Percentiles rank a stretch among this genome's conserved stretches.
Evolutionary conservation across 805 yeast genomes (phyloP).

Genomic region (Lachancea sp.): DNA sequence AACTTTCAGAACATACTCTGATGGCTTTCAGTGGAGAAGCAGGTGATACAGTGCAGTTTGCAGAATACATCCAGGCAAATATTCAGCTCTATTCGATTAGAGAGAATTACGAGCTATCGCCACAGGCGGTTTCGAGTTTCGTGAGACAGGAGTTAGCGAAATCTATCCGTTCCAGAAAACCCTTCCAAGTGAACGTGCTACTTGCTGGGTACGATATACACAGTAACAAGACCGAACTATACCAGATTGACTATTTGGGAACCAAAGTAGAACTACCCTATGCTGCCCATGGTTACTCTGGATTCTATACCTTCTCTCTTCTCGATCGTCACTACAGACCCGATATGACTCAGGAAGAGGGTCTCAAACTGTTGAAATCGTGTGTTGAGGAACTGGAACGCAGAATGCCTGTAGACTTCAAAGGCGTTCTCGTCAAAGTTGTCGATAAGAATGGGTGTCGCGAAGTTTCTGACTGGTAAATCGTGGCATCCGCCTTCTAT

Average conservation of each 20-base stretch:
- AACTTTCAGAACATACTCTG: slow-evolving; percentile 65
- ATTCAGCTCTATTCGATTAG: slow-evolving; percentile 82
- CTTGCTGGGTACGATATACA: slow-evolving; percentile 74
- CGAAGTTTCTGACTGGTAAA: slow-evolving; percentile 32
- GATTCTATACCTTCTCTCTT: slow-evolving; percentile 83
- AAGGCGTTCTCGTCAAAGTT: slow-evolving; percentile 69
- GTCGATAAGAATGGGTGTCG: slow-evolving; percentile 59
- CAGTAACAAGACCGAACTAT: slow-evolving; percentile 55
- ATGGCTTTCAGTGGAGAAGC: slow-evolving; percentile 93
- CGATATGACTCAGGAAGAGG: slow-evolving; percentile 71
- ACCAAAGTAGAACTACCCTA: slow-evolving; percentile 87
- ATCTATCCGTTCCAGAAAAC: slow-evolving; percentile 86
- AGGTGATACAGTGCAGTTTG: slow-evolving; percentile 93
- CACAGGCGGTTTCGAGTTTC: slow-evolving; percentile 81
- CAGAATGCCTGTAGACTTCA: slow-evolving; percentile 77
- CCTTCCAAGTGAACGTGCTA: slow-evolving; percentile 89
- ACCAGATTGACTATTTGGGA: slow-evolving; percentile 92
- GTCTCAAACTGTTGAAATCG: slow-evolving; percentile 60
- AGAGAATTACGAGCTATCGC: slow-evolving; percentile 72
- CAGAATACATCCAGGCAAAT: slow-evolving; percentile 90
- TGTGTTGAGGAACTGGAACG: slow-evolving; percentile 74
- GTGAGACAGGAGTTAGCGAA: slow-evolving; percentile 84
- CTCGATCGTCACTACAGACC: slow-evolving; percentile 84
- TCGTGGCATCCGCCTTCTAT: neutral
- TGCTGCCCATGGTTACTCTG: slow-evolving; percentile 99